Evolutionary conservation across 2,329 filamentous ascomycete species (phyloP), one percentile per base, ranked within the genome.

Genomic region (Fusarium pseudonygamai): DNA sequence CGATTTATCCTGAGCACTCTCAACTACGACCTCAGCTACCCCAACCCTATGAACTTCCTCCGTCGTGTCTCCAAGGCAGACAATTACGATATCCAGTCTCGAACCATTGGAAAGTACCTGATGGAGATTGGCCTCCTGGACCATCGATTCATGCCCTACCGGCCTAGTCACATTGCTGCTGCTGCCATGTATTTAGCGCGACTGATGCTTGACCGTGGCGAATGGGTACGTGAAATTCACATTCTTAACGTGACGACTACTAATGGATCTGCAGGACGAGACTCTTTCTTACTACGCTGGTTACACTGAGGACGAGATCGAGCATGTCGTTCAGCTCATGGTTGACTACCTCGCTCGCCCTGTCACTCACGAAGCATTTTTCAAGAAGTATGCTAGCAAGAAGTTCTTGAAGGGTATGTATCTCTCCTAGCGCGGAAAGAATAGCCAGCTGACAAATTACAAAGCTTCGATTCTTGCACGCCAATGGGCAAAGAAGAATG

Each of bases 301-400:
- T 63, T 99, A 98, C 83, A 92, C 89, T 6, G 96, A 98, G 82
- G 91, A 96, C 52, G 94, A 99, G 83, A 95, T 99, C 76, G 90
- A 96, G 82, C 96, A 96, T 16, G 93, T 98, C 45, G 94, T 97
- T 80, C 89, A 93, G 78, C 88, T 98, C 69, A 98, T 99, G 95
- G 91, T 99, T 70, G 95, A 99, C 83, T 99, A 99, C 82, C 92
- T 99, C 43, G 93, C 93, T 67, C 91, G 93, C 18, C 96, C 96
- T 32, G 93, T 98, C 60, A 90, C 92, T 47, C 96, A 99, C 80
- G 96, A 98, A 82, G 97, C 96, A 42, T 98, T 99, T 88, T 98
- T 98, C 89, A 97, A 97, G 90, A 99, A 99, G 85, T 99, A 99
- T 82, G 96, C 96, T 64, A 97, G 94, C 90, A 99, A 98, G 88